Evolutionary conservation across 2,329 filamentous ascomycete species (phyloP).

Genomic region (Fusarium avenaceum): DNA sequence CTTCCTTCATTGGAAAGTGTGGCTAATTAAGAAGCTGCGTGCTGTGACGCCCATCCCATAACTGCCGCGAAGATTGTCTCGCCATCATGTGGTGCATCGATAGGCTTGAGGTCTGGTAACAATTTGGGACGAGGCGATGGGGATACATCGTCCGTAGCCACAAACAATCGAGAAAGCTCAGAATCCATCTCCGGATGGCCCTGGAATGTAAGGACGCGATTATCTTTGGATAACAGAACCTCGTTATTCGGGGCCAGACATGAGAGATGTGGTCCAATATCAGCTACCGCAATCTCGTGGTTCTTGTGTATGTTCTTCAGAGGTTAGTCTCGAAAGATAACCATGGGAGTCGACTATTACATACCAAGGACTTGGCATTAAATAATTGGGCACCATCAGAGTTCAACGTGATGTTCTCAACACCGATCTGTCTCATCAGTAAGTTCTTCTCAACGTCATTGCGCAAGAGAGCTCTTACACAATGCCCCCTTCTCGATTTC

Average conservation of each 20-base stretch:
- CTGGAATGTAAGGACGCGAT: background rate
- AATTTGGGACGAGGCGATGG: background rate
- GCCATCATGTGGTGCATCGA: background rate
- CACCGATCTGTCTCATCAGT: background rate
- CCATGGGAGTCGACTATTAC: background rate
- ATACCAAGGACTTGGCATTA: background rate
- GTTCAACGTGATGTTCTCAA: background rate
- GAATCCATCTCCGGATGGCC: conserved; percentile 4
- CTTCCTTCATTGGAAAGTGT: too few species aligned
- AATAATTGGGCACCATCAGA: background rate
- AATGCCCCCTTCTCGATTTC: background rate
- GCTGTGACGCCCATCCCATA: background rate
- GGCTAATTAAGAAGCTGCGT: too few species aligned
- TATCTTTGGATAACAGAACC: background rate
- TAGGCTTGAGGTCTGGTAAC: background rate
- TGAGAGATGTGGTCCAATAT: background rate
- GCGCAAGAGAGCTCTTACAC: background rate
- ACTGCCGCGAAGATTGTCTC: background rate
- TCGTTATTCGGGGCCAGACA: background rate
- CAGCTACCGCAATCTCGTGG: background rate
- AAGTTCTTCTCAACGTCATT: accelerated
- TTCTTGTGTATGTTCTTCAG: background rate
- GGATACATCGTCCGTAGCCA: background rate
- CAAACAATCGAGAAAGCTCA: background rate
- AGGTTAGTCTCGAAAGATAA: background rate